These are phyloP conservation scores for Boletus edulis DNA, from an alignment of 768 basidiomycete genomes.

Conservation along the genomic window DNA sequence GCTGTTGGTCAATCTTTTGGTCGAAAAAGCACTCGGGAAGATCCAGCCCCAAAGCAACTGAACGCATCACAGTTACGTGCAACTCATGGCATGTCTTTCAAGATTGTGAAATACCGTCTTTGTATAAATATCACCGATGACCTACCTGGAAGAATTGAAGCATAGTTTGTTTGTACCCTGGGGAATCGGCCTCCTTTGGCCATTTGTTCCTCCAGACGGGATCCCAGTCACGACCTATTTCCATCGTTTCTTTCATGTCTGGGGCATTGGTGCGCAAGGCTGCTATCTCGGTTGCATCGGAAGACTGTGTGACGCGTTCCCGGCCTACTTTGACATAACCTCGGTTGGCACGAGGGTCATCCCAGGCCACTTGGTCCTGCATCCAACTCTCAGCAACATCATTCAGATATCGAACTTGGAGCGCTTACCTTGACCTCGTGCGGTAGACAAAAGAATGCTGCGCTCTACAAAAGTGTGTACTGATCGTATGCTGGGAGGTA, in stretches of 20 bases:
- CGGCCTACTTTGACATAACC: conserved; percentile 81
- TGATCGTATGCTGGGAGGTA: neutral
- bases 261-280: conserved; percentile 71
- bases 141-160: conserved; percentile 69
- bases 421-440: conserved; percentile 52
- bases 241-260: conserved; percentile 84
- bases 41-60: conserved; percentile 76
- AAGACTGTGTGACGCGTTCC: conserved; percentile 77
- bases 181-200: conserved; percentile 62
- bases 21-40: conserved; percentile 78
- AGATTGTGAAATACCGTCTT: conserved; percentile 7
- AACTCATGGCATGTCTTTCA: conserved; percentile 69
- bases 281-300: conserved; percentile 70
- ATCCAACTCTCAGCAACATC: neutral
- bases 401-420: neutral
- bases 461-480: conserved; percentile 48
- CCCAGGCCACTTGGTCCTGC: conserved; percentile 70
- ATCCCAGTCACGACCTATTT: conserved; percentile 87
- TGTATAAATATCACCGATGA: neutral
- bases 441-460: conserved; percentile 70
- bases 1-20: conserved; percentile 68
- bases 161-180: conserved; percentile 71
- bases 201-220: conserved; percentile 75
- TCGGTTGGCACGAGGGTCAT: conserved; percentile 81
- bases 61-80: conserved; percentile 77